phyloP scores from a whole-genome alignment of 495 filamentous ascomycete genomes.

The Talaromyces trachyspermus region DNA sequence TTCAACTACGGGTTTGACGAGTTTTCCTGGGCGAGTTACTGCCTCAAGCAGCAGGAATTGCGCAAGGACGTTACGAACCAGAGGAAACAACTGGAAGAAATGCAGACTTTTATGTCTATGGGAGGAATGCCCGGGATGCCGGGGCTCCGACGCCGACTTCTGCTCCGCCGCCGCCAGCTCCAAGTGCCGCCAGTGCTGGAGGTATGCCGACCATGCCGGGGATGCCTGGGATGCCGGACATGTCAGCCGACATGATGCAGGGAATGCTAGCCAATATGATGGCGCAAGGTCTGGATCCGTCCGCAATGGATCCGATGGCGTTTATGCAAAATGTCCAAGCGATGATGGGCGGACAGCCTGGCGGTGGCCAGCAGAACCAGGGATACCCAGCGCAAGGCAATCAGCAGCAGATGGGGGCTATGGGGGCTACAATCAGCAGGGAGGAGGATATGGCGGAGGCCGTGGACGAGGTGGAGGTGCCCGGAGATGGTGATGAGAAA shows the following conservation, averaged over 20 bases:
- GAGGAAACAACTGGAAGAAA: constrained; percentile 81
- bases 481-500: constrained; percentile 28
- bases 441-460: constrained; percentile 37
- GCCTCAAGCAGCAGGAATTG: constrained; percentile 74
- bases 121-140: constrained; percentile 64
- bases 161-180: constrained; percentile 23
- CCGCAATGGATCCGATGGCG: constrained; percentile 62
- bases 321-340: constrained; percentile 48
- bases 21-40: constrained; percentile 96
- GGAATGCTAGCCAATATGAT: constrained; percentile 79
- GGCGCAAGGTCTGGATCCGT: constrained; percentile 71
- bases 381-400: constrained; percentile 37
- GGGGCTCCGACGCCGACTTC: constrained; percentile 47
- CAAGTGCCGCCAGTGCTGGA: constrained; percentile 20
- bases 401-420: constrained; percentile 43
- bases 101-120: constrained; percentile 78
- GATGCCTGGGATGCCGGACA: constrained; percentile 64
- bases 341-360: constrained; percentile 42
- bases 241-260: constrained; percentile 70
- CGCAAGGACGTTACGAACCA: constrained; percentile 65
- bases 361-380: constrained; percentile 28
- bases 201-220: constrained; percentile 50
- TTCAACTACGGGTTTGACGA: constrained; percentile 99
- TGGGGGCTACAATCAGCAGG: constrained; percentile 39
- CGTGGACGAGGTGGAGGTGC: constrained; percentile 33